phyloP scores from a whole-genome alignment of 257 asterid genomes.

The Rauvolfia tetraphylla region DNA sequence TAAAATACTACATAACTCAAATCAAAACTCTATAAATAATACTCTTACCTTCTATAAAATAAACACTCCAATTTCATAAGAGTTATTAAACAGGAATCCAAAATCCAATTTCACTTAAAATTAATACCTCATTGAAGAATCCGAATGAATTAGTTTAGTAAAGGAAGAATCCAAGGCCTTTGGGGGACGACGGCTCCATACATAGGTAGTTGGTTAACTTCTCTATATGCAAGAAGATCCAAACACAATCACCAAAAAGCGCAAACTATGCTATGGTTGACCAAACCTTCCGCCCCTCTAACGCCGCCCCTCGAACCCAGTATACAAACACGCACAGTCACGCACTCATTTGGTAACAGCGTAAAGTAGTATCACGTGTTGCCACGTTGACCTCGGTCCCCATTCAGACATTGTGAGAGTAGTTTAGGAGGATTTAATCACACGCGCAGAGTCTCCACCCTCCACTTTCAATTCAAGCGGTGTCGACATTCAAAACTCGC shows the following conservation, averaged over 20 bases:
- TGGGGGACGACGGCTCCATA: background rate
- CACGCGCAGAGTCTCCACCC: background rate
- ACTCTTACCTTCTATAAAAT: too few relatives aligned
- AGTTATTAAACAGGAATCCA: too few relatives aligned
- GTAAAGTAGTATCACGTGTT: constrained; percentile 3
- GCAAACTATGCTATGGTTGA: constrained; percentile 1
- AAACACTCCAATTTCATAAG: too few relatives aligned
- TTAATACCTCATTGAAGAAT: too few relatives aligned
- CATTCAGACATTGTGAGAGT: background rate
- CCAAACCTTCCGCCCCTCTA: background rate
- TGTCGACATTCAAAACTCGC: constrained; percentile 7
- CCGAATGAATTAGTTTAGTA: background rate
- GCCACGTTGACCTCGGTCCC: constrained; percentile 13
- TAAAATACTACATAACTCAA: too few relatives aligned
- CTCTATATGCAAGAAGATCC: background rate
- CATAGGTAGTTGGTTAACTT: background rate
- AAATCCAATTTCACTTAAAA: too few relatives aligned
- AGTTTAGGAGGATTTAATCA: background rate
- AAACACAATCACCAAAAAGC: background rate
- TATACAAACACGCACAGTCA: background rate
- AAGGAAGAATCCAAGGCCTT: background rate
- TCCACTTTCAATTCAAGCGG: constrained; percentile 15
- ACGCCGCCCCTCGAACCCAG: too few relatives aligned
- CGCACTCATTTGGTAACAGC: too few relatives aligned
- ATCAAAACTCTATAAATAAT: too few relatives aligned